Conservation (phyloP, 352 stramenopile genomes). For the Globisporangium alternatum region DNA sequence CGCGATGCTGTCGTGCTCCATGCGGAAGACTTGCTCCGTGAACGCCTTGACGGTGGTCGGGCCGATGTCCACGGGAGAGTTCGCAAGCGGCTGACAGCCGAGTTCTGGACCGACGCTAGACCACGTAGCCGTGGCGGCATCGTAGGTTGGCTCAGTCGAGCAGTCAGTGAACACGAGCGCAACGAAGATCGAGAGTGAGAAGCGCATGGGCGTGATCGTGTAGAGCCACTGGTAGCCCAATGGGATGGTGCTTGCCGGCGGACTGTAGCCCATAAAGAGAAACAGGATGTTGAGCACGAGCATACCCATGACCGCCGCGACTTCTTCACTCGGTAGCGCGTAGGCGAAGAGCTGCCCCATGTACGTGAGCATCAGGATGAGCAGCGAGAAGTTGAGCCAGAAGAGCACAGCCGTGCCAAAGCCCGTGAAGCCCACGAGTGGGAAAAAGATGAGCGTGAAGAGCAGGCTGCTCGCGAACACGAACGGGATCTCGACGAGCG, state of each 20-base stretch:
- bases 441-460: conserved; percentile 63
- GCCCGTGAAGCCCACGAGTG: conserved; percentile 40
- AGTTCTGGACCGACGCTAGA: conserved; percentile 3
- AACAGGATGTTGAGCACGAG: conserved; percentile 35
- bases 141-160: background rate
- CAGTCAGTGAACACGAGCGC: conserved; percentile 12
- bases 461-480: conserved; percentile 22
- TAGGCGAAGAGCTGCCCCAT: conserved; percentile 67
- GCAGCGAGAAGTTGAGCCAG: conserved; percentile 54
- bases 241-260: conserved; percentile 25
- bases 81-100: background rate
- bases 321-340: conserved; percentile 28
- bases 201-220: background rate
- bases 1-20: conserved; percentile 4
- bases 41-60: conserved; percentile 21
- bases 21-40: conserved; percentile 16
- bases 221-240: conserved; percentile 15
- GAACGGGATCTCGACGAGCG: conserved; percentile 68
- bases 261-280: conserved; percentile 44
- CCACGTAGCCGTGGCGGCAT: background rate
- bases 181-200: background rate
- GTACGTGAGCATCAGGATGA: conserved; percentile 46
- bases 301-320: conserved; percentile 25
- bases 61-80: background rate
- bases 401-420: conserved; percentile 45